Base-by-base conservation (phyloP, 805 yeast species). In the Wickerhamiella vanderwaltii region DNA sequence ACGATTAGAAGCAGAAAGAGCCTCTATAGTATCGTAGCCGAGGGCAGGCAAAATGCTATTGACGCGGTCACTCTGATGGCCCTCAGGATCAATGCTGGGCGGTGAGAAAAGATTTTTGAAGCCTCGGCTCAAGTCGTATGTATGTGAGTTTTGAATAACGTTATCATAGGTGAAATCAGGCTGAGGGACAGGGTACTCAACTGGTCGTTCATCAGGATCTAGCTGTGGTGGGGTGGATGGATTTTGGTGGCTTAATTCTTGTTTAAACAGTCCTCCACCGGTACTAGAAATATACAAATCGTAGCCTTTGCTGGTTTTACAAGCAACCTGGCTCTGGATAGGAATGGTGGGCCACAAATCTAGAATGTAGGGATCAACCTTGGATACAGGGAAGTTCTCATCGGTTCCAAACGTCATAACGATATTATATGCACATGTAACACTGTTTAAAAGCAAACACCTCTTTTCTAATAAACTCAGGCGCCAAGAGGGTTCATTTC, bases 401-500 rank as follows among this genome's bases (percentile, higher is more conserved):
- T 48, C 54, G 16, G 52, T 25, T 7, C 62, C 62, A 46, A 69
- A 64, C 19, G 63, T 62, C 43, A 52, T 62, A 3, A 64, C 51
- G 2, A 64, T 29, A 2, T 58, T 46, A 3, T 58, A 41, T 1
- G 70, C 68, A 4, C 12, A 20, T 4, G 30, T 26, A 9, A 24
- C 15, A 5, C 30, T 18, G 11, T 22, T 13, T 7, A 35, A 15
- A 7, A 35, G 30, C 22, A 26, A n/a, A 35, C 11, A 9, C 2
- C 30, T 9, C 24, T 5, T 6, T 6, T 35, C 39, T 3, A 25
- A 25, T 9, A 24, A 35, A 11, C 23, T 24, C 6, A 35, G 30
- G 15, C 41, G 20, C 41, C 35, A 38, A 9, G 34, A 26, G 3
- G 41, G 26, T 12, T 83, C 94, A 1, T 55, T 48, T 6, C 69